Evolutionary conservation across 75 land plant genomes (phyloP), one percentile per base, ranked within the genome.

Genomic region (Cupressus sempervirens): DNA sequence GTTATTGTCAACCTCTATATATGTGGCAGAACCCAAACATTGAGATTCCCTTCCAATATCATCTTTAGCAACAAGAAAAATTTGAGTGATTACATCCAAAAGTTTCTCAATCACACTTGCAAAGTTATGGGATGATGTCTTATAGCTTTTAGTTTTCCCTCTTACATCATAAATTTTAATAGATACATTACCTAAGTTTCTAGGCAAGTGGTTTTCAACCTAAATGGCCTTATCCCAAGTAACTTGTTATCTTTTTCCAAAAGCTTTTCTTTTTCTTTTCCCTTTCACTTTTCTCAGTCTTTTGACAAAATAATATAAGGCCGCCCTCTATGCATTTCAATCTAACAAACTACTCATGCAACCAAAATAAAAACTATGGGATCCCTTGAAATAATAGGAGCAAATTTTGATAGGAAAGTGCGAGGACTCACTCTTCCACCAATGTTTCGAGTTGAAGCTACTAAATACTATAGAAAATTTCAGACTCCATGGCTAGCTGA

Each of bases 401-500:
- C 89, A 84, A 98, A 84, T 86, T 86, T 94, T 30, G 90, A 87
- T 29, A 98, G 89, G 84, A 98, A 98, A 80, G 90, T 93, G 12
- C 99, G 88, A 3, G 97, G 91, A 53, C 92, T 91, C 4, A 96
- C 84, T 72, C 97, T 90, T 75, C 94, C 94, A 91, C 87, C 93
- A 23, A 91, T 83, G 82, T 96, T 93, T 77, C 97, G 90, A 81
- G 88, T 91, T 34, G 88, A 79, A 46, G 94, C 88, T 80, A 91
- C 86, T 36, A 91, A 46, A 96, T 81, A 50, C 87, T 93, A 50
- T 96, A 96, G 52, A 93, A 88, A 81, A 98, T 98, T 88, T 98
- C 99, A 70, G 94, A 89, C 74, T 98, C 99, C 99, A 98, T 98
- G 23, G 99, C 99, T 83, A 93, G 96, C 89, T 96, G 99, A 35